Percentiles rank a stretch among this genome's conserved stretches.
phyloP scores from a whole-genome alignment of 2,329 filamentous ascomycete species.

The Cladorrhinum sp. region DNA sequence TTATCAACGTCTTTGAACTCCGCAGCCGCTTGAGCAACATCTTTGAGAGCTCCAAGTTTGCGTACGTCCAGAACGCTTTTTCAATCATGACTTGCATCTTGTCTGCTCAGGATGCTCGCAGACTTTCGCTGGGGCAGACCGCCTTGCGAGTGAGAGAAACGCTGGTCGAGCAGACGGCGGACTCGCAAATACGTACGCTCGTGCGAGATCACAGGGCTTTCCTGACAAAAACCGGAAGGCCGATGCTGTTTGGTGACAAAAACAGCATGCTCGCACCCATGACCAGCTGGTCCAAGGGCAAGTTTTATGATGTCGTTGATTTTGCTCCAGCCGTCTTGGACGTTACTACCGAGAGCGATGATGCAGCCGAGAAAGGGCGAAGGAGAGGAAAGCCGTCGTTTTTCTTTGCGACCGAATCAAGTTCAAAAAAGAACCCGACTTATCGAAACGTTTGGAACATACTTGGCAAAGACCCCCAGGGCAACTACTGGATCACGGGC shows the following conservation, averaged over 20 bases:
- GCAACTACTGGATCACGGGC: constrained; percentile 22
- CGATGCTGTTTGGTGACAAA: constrained; percentile 7
- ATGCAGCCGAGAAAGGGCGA: background rate
- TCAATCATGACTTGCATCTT: constrained; percentile 9
- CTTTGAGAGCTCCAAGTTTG: constrained; percentile 29
- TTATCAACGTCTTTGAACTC: constrained; percentile 41
- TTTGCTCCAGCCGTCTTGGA: constrained; percentile 19
- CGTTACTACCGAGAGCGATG: background rate
- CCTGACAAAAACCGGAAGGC: background rate
- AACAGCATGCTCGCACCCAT: constrained; percentile 10
- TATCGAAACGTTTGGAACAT: constrained; percentile 19
- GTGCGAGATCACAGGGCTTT: constrained; percentile 11
- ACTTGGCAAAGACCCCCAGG: constrained; percentile 19
- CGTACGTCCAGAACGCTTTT: constrained; percentile 25
- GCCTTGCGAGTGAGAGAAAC: constrained; percentile 19
- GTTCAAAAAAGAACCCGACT: background rate
- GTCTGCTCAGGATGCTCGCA: constrained; percentile 8
- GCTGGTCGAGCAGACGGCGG: constrained; percentile 19
- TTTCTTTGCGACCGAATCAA: background rate
- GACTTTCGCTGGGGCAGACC: constrained; percentile 17
- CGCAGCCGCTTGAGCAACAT: constrained; percentile 31
- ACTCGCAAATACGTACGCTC: constrained; percentile 20
- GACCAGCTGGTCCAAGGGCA: constrained; percentile 21
- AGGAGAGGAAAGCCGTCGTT: constrained; percentile 10
- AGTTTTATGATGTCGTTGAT: constrained; percentile 20